Evolutionary conservation across 352 stramenopile species (phyloP), one percentile per base, ranked within the genome.

Genomic region (Phytophthora pini): DNA sequence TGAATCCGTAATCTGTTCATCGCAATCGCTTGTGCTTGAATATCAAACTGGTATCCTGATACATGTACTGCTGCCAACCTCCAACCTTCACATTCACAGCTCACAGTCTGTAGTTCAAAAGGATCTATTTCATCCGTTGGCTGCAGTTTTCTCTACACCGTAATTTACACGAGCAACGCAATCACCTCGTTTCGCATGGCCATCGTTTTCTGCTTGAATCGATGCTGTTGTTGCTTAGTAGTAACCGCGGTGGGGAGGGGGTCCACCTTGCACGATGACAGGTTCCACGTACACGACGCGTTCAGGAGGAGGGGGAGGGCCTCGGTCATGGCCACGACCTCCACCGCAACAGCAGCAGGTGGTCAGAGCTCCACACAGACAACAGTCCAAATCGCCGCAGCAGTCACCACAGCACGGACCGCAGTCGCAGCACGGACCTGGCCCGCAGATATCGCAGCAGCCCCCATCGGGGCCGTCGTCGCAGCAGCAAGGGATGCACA

Each of bases 231-330:
- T 12, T 39, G 17, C 43, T 64, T 65, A 73, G 41, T 69, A 74
- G 38, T 65, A 61, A 12, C 55, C 55, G 20, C 43, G 53, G 31
- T 70, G 61, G 5, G 51, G 61, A 4, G 68, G 62, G 2, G 68
- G 68, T 3, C 52, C 47, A 39, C 58, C 61, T 11, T 66, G 62
- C 22, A 76, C 62, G 17, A 64, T 36, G 11, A 76, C 58, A 13
- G 68, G 68, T 29, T 72, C 39, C 57, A 72, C 63, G 57, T 77
- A 77, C 20, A 80, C 72, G 3, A 76, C 61, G 36, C 65, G 44
- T 38, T 59, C 61, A 9, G 55, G 61, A n/a, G 50, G 61, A 24
- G 62, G 57, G 38, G 44, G 61, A 47, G 44, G 61, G 5, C 52
- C 56, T 40, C 50, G 56, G 29, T 62, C 48, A 24, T 55, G 67